Base-by-base conservation (phyloP, 2,329 filamentous ascomycete genomes). In the Fusarium verticillioides region DNA sequence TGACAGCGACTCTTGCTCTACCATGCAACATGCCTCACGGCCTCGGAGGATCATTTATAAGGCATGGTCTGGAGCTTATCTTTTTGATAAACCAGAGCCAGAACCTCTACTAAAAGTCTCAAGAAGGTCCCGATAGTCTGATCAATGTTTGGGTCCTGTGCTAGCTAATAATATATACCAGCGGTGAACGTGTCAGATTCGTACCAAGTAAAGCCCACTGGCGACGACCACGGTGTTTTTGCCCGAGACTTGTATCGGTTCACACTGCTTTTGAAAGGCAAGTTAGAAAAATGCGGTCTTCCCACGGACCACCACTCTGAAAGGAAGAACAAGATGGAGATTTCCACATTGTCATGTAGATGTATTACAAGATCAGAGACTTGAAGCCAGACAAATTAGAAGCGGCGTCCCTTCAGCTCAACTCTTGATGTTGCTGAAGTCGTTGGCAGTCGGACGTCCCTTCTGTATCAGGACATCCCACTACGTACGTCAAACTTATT, bases 171-270 rank as follows among this genome's bases (percentile, higher is more conserved):
- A 49, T 49, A 28, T 28, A 46, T 19, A 57, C 28, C 39, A 56
- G 23, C 47, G n/a, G 32, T 34, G 43, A 23, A 57, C 47, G 37
- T 54, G 37, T 54, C 50, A 37, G 36, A 50, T 50, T 32, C 16
- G n/a, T 60, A 42, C 34, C 34, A 36, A 36, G 16, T 18, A 36
- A 57, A 57, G 28, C 46, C 34, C 42, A 49, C n/a, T 34, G 30
- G 39, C 34, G 34, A 65, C 36, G 5, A 47, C 46, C 65, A 65
- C 49, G 49, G 56, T 68, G 28, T 70, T 53, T 40, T 50, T 39
- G 34, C 54, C 65, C 32, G 36, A 68, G 57, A 54, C 37, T 36
- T 66, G 40, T n/a, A 39, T 34, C 37, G 43, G 39, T 26, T 66
- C 34, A 52, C 32, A 58, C 60, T 63, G 50, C 53, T 52, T 43